A percentile compares a stretch with the other conserved stretches of the same genome.
Evolutionary conservation across 2,329 filamentous ascomycete genomes (phyloP).

Genomic region (Penicillium sp.): DNA sequence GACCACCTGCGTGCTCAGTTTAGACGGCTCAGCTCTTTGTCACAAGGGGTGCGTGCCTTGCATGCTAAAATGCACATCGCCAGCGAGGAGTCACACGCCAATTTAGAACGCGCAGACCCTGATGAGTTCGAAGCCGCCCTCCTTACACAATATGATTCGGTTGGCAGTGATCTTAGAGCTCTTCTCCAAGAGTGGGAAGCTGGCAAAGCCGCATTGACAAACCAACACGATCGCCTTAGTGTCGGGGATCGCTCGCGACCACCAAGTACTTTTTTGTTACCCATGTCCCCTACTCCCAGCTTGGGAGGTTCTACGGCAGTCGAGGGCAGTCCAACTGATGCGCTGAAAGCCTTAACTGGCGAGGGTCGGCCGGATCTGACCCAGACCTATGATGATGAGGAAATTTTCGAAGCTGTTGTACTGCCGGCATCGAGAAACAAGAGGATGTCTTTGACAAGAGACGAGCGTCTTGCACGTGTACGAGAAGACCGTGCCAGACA

Average conservation of each 20-base stretch:
- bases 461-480: conserved; percentile 80
- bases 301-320: conserved; percentile 40
- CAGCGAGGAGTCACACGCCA: conserved; percentile 76
- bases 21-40: conserved; percentile 77
- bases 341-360: conserved; percentile 69
- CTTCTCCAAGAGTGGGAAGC: conserved; percentile 78
- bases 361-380: conserved; percentile 42
- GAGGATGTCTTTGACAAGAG: conserved; percentile 62
- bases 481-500: conserved; percentile 74
- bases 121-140: conserved; percentile 69
- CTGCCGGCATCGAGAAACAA: conserved; percentile 55
- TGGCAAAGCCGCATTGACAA: conserved; percentile 71
- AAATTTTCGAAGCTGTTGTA: conserved; percentile 87
- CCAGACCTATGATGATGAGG: conserved; percentile 49
- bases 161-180: conserved; percentile 74
- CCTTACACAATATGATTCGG: conserved; percentile 86
- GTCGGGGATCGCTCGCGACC: conserved; percentile 51
- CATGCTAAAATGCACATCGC: conserved; percentile 91
- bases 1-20: conserved; percentile 81
- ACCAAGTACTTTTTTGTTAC: conserved; percentile 37
- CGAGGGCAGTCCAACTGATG: conserved; percentile 56
- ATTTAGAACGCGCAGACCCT: conserved; percentile 60
- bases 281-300: conserved; percentile 40
- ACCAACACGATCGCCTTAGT: conserved; percentile 72
- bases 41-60: conserved; percentile 78